Evolutionary conservation across 2,329 filamentous ascomycete genomes (phyloP).

Genomic region (Calonectria naviculata): DNA sequence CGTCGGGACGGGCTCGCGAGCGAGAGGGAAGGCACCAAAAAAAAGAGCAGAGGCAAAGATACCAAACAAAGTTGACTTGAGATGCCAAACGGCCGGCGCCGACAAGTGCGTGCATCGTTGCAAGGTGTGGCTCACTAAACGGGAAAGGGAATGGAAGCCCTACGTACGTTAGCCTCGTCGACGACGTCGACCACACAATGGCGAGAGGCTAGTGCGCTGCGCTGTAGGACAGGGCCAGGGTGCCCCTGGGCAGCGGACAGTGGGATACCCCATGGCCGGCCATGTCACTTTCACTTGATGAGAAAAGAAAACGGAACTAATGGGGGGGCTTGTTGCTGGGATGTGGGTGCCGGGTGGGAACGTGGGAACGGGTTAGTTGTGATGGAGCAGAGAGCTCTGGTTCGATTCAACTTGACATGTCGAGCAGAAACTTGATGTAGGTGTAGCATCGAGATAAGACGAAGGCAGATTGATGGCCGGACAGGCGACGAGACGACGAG

Average conservation of each 20-base stretch:
- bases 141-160: slow-evolving; percentile 20
- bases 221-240: slow-evolving; percentile 9
- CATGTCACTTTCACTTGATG: slow-evolving; percentile 3
- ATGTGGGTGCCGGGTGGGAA: slow-evolving; percentile 15
- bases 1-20: neutral
- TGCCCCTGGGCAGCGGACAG: neutral
- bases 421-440: neutral
- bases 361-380: slow-evolving; percentile 4
- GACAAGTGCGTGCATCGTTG: slow-evolving; percentile 2
- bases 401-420: neutral
- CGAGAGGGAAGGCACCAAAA: neutral
- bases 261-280: slow-evolving; percentile 8
- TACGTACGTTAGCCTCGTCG: slow-evolving; percentile 22
- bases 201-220: slow-evolving; percentile 5
- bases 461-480: neutral
- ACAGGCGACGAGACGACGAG: neutral
- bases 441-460: neutral
- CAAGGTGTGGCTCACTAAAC: slow-evolving; percentile 18
- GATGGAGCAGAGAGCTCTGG: neutral
- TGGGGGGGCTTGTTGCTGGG: neutral
- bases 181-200: slow-evolving; percentile 13
- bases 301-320: slow-evolving; percentile 15
- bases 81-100: neutral
- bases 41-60: slow-evolving; percentile 14
- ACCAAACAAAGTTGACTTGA: slow-evolving; percentile 9